These are phyloP conservation scores for Artemisia annua DNA, from an alignment of 129 eudicot genomes.

Conservation along the genomic window DNA sequence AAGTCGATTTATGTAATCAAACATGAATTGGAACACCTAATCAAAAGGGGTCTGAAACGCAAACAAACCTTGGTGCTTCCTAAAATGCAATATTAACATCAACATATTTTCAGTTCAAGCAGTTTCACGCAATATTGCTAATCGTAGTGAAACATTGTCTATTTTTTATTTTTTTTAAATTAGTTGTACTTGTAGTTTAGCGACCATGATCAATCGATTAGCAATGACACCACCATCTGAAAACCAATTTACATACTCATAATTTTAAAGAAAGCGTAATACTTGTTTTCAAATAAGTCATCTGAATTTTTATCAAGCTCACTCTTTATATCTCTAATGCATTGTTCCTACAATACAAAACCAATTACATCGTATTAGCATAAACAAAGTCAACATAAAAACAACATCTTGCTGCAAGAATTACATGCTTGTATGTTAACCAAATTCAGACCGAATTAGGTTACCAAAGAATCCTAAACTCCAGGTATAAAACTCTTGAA, in stretches of 20 bases:
- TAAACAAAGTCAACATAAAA: too few species aligned
- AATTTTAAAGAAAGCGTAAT: background rate
- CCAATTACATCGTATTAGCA: too few species aligned
- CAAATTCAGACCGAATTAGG: too few species aligned
- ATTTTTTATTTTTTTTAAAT: too few species aligned
- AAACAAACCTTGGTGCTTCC: background rate
- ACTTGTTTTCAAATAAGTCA: slow-evolving; percentile 76
- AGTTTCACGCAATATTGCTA: background rate
- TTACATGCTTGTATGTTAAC: too few species aligned
- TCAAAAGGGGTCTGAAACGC: slow-evolving; percentile 36
- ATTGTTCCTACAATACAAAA: too few species aligned
- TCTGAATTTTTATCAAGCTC: slow-evolving; percentile 72
- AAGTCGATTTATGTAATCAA: slow-evolving; percentile 58
- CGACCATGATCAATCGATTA: background rate
- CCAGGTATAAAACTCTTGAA: too few species aligned
- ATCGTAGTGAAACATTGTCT: background rate
- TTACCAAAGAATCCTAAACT: too few species aligned
- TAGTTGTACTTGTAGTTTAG: background rate
- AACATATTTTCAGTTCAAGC: background rate
- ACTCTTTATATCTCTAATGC: slow-evolving; percentile 39
- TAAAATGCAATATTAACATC: background rate
- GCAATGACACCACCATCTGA: too few species aligned
- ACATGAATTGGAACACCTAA: slow-evolving; percentile 89
- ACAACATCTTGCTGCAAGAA: too few species aligned
- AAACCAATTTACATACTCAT: background rate